Percentiles rank a stretch among this genome's conserved stretches.
Conservation (phyloP, 441 rosid species). For the Lepidium campestre region DNA sequence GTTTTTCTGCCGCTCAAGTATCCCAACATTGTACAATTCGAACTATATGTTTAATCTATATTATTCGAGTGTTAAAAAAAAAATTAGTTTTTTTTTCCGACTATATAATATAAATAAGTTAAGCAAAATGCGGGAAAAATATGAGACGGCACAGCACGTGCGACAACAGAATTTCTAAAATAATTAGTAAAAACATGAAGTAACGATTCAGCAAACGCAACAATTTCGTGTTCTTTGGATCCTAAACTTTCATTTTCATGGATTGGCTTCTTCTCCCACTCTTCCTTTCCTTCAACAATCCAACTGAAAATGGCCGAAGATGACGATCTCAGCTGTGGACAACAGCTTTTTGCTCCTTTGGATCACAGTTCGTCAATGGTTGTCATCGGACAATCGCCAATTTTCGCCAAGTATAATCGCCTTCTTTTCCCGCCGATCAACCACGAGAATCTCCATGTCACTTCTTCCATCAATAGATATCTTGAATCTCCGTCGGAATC, state of each 20-base stretch:
- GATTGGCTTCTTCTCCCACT: neutral
- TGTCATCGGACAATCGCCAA: constrained; percentile 36
- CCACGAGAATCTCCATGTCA: constrained; percentile 63
- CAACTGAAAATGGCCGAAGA: constrained; percentile 8
- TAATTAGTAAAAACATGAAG: neutral
- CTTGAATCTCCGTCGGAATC: constrained; percentile 22
- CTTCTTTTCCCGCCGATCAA: constrained; percentile 63
- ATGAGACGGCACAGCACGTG: no score
- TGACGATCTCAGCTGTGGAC: neutral
- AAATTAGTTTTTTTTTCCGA: no score
- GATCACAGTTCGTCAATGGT: constrained; percentile 35
- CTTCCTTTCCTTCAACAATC: neutral
- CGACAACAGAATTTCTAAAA: no score
- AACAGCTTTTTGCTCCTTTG: neutral
- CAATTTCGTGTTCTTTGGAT: neutral
- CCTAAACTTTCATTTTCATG: neutral
- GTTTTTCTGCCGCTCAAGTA: no score
- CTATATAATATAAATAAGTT: no score
- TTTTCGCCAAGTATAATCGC: constrained; percentile 10
- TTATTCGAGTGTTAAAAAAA: no score
- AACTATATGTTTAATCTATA: no score
- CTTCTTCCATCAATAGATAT: constrained; percentile 19
- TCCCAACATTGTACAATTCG: no score
- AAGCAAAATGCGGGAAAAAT: no score
- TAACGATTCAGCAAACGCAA: neutral